Conservation (phyloP, 352 stramenopile genomes). For the Phytophthora colocasiae region DNA sequence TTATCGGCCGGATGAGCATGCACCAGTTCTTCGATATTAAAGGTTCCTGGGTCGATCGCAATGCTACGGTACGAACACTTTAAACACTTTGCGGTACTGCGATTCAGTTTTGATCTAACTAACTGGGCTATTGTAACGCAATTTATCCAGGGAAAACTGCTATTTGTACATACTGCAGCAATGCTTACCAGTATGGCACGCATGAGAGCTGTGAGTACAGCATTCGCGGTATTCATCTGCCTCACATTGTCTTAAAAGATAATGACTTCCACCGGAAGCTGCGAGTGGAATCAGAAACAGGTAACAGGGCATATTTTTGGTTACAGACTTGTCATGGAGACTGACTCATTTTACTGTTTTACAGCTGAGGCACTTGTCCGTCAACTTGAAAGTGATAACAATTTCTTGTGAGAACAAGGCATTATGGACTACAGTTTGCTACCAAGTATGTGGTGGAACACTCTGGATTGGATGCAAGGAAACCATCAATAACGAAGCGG, state of each 20-base stretch:
- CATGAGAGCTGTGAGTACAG: conserved; percentile 78
- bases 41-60: conserved; percentile 88
- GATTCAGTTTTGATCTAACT: conserved; percentile 9
- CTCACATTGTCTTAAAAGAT: conserved; percentile 86
- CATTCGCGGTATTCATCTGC: conserved; percentile 77
- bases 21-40: conserved; percentile 93
- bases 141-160: conserved; percentile 84
- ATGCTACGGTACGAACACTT: conserved; percentile 67
- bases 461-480: conserved; percentile 44
- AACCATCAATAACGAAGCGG: conserved; percentile 67
- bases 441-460: conserved; percentile 88
- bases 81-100: not conserved
- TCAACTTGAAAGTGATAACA: conserved; percentile 75
- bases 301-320: conserved; percentile 16
- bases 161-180: conserved; percentile 88
- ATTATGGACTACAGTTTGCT: conserved; percentile 93
- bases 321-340: not conserved
- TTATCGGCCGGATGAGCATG: conserved; percentile 83
- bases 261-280: conserved; percentile 90
- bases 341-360: conserved; percentile 14
- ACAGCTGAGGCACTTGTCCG: conserved; percentile 62
- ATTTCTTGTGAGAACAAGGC: conserved; percentile 77
- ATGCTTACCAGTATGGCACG: conserved; percentile 80
- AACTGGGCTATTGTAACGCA: conserved; percentile 33
- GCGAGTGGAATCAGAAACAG: conserved; percentile 66